phyloP scores from a whole-genome alignment of 2,329 filamentous ascomycete genomes.

The Hawksworthiomyces lignivorus region DNA sequence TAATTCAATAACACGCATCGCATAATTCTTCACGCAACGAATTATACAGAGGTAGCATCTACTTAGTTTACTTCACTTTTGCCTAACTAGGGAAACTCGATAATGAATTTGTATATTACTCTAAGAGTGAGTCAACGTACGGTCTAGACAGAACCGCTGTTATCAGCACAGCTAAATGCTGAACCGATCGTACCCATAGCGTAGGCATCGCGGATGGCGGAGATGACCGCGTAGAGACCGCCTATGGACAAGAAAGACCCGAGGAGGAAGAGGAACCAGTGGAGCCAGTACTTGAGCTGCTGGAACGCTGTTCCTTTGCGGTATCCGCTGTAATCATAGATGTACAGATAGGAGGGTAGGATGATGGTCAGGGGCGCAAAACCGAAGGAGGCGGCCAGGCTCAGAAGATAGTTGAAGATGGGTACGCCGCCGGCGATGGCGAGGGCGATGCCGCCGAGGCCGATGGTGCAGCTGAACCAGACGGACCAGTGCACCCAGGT shows the following conservation, averaged over 20 bases:
- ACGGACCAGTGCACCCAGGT: too few species aligned
- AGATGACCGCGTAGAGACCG: slow-evolving; percentile 42
- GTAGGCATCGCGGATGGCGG: slow-evolving; percentile 15
- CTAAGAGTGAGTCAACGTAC: too few species aligned
- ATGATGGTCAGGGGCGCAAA: slow-evolving; percentile 14
- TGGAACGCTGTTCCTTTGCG: slow-evolving; percentile 30
- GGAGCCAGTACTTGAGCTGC: slow-evolving; percentile 26
- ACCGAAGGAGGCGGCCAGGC: slow-evolving; percentile 7
- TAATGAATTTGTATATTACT: too few species aligned
- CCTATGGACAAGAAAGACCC: slow-evolving; percentile 42
- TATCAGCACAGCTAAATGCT: background rate
- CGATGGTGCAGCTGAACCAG: too few species aligned
- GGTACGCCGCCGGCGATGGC: slow-evolving; percentile 11
- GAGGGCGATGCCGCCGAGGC: slow-evolving; percentile 6
- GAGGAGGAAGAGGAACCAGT: slow-evolving; percentile 33
- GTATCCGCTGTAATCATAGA: slow-evolving; percentile 22
- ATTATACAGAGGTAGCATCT: too few species aligned
- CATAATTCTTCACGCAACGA: too few species aligned
- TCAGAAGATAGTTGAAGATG: slow-evolving; percentile 13
- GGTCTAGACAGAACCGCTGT: too few species aligned
- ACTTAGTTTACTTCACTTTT: too few species aligned
- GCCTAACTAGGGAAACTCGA: too few species aligned
- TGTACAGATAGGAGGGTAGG: slow-evolving; percentile 7
- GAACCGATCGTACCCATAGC: background rate
- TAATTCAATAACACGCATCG: too few species aligned